phyloP scores from a whole-genome alignment of 441 rosid species.

The Metrosideros polymorpha region DNA sequence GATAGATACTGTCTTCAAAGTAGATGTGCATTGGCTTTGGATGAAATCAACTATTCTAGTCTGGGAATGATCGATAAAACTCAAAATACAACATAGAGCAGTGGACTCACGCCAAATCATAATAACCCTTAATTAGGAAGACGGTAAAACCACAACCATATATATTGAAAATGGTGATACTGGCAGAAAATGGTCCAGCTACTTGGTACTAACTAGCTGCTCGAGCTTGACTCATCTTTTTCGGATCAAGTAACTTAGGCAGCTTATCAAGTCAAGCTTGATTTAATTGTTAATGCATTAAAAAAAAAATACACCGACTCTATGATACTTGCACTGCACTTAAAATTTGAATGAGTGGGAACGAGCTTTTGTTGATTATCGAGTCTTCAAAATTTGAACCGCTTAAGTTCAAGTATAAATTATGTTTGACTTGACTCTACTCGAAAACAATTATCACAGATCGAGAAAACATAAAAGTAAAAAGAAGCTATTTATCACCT shows the following conservation, averaged over 20 bases:
- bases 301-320: not conserved
- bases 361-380: not conserved
- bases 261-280: not conserved
- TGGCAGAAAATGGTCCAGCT: not conserved
- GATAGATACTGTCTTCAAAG: not conserved
- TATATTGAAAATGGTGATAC: not conserved
- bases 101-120: not conserved
- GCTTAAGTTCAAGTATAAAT: not conserved
- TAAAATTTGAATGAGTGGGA: not conserved
- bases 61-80: not conserved
- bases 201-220: not conserved
- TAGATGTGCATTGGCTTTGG: not conserved
- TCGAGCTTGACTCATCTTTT: not conserved
- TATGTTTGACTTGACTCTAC: not conserved
- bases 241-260: not conserved
- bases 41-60: not conserved
- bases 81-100: not conserved
- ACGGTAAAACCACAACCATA: not conserved
- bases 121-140: not conserved
- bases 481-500: slow-evolving; percentile 28
- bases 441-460: not conserved
- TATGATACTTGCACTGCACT: not conserved
- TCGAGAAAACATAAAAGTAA: not conserved
- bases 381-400: not conserved
- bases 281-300: not conserved